Percentiles rank a stretch among this genome's conserved stretches.
These are phyloP conservation scores for Phytophthora palmivora DNA, from an alignment of 352 stramenopile genomes.

Conservation along the genomic window DNA sequence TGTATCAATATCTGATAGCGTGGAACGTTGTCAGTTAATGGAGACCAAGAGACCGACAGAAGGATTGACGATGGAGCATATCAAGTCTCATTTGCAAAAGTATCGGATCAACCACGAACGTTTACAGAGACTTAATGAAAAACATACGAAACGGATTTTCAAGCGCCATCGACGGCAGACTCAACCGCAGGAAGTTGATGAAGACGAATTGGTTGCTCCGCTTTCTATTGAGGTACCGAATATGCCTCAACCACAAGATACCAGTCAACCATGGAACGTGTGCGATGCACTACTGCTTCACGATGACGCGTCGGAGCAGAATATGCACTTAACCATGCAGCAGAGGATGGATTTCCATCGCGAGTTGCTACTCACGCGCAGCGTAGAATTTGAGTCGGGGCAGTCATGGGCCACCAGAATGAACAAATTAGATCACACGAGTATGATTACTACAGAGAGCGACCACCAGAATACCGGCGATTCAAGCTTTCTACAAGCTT, in stretches of 20 bases:
- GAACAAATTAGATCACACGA: background rate
- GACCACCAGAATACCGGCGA: background rate
- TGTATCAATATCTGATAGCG: background rate
- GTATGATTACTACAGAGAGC: background rate
- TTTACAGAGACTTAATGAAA: slow-evolving; percentile 23
- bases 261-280: slow-evolving; percentile 12
- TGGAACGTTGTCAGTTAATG: slow-evolving; percentile 21
- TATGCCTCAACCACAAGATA: background rate
- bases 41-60: slow-evolving; percentile 15
- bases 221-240: background rate
- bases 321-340: slow-evolving; percentile 32
- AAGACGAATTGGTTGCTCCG: background rate
- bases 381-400: slow-evolving; percentile 22
- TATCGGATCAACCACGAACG: slow-evolving; percentile 34
- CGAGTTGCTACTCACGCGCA: slow-evolving; percentile 31
- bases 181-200: background rate
- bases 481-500: slow-evolving; percentile 26
- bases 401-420: slow-evolving; percentile 22
- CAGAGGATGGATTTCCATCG: slow-evolving; percentile 39
- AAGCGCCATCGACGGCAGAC: slow-evolving; percentile 12
- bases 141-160: slow-evolving; percentile 18
- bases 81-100: slow-evolving; percentile 40
- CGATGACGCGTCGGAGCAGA: slow-evolving; percentile 10
- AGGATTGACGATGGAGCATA: slow-evolving; percentile 26
- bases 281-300: slow-evolving; percentile 14